Base-by-base conservation (phyloP, 805 yeast species). In the Ogataea pignaliae region DNA sequence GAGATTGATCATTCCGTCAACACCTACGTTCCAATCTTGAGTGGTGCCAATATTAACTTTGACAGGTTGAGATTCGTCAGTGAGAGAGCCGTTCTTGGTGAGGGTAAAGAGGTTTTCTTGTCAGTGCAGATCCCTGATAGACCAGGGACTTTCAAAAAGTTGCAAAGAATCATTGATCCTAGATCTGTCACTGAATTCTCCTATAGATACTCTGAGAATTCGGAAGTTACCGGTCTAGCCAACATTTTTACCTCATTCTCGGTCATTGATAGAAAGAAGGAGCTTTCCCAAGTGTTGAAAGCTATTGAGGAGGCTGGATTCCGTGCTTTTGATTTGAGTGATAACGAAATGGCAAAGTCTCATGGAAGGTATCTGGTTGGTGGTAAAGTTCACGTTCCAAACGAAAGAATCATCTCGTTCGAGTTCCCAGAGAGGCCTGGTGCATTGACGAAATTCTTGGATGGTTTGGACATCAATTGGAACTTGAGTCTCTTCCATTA, bases 351-450 rank as follows among this genome's bases (percentile, higher is more conserved):
- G 71, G 99, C 99, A 36, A 93, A 93, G 66, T 78, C 89, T 32
- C 99, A 93, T 60, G 97, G 97, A 33, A 78, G 99, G 63, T 95
- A 93, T 63, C 72, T 93, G 51, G 96, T 93, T 18, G 99, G 99
- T 46, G 99, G 99, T 46, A 81, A 85, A 47, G 79, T 90, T 0
- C 66, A 72, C 17, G 79, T 86, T 15, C 73, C 78, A 28, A 75
- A 87, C 52, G 99, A 93, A 66, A 81, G 83, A 55, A 66, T 93
- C 31, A 78, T 81, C 54, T 76, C 85, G 39, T 93, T 93, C 57
- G 97, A 89, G 65, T 95, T 93, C 72, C 99, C 99, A 12, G 99
- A 93, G 61, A 82, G 93, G 59, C 98, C 99, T 2, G 96, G 97
- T 39, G 97, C 99, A 1, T 73, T 93, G 57, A 78, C 84, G 28